Percentiles rank a stretch among this genome's conserved stretches.
Conservation (phyloP, 2,329 filamentous ascomycete species). For the Pestalotiopsis sp. region DNA sequence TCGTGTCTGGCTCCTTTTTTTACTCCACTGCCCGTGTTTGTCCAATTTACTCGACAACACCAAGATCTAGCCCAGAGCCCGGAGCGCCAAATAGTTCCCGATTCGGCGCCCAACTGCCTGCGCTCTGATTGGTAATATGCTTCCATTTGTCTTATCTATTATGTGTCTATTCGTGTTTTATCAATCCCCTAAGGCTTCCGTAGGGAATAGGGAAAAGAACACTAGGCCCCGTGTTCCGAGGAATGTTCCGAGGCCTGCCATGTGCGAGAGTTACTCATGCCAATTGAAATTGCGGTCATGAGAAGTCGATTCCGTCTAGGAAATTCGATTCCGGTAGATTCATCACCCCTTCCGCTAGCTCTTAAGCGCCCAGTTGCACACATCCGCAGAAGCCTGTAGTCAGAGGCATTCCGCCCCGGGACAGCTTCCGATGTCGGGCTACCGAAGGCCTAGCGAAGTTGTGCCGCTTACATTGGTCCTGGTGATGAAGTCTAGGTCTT, state of each 20-base stretch:
- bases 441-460: not conserved
- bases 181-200: not conserved
- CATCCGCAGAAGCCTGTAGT: not conserved
- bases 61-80: not conserved
- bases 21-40: not conserved
- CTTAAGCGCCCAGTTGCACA: not conserved
- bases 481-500: conserved; percentile 14
- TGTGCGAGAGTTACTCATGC: too few species aligned
- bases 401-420: not conserved
- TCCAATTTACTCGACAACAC: not conserved
- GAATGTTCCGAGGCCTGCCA: not conserved
- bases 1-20: not conserved
- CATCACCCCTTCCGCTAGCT: not conserved
- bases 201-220: not conserved
- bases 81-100: not conserved
- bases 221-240: too few species aligned
- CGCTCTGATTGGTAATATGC: not conserved
- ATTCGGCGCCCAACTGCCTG: not conserved
- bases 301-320: not conserved
- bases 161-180: not conserved
- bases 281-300: not conserved
- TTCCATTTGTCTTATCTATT: not conserved
- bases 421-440: not conserved
- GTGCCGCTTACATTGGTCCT: not conserved
- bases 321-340: not conserved